These are phyloP conservation scores for Daedalea quercina DNA, from an alignment of 768 basidiomycete genomes.

Conservation along the genomic window DNA sequence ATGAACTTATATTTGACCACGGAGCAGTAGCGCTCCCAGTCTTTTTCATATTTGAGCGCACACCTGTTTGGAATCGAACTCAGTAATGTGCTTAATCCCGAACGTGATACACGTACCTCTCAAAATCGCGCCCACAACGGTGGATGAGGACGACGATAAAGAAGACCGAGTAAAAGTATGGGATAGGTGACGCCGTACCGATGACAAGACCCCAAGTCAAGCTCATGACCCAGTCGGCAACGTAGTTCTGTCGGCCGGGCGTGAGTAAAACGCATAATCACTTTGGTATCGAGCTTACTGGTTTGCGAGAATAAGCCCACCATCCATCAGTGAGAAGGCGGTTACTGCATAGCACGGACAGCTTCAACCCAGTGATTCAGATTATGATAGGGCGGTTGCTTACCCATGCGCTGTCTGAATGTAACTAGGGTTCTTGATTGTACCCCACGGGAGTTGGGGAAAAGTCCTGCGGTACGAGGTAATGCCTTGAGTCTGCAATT, in stretches of 20 bases:
- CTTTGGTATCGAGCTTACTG: conserved; percentile 42
- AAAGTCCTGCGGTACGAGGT: conserved; percentile 83
- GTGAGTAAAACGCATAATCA: not conserved
- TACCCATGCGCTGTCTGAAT: conserved; percentile 94
- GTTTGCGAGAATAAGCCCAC: conserved; percentile 94
- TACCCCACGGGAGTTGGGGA: conserved; percentile 85
- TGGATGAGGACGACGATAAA: conserved; percentile 92
- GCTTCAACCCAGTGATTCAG: conserved; percentile 2
- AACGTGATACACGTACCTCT: conserved; percentile 44
- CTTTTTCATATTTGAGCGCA: conserved; percentile 86
- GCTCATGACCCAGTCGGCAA: conserved; percentile 86
- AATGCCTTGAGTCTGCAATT: conserved; percentile 93
- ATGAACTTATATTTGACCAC: conserved; percentile 91
- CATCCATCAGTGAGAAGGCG: conserved; percentile 88
- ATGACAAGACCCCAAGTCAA: conserved; percentile 80
- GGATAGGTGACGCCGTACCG: conserved; percentile 73
- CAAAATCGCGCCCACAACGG: conserved; percentile 90
- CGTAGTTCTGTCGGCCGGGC: conserved; percentile 66
- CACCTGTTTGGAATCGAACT: conserved; percentile 41
- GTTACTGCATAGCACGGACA: conserved; percentile 47
- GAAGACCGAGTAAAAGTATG: conserved; percentile 96
- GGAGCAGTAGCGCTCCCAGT: conserved; percentile 87
- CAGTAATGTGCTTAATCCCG: not conserved
- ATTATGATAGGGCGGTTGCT: conserved; percentile 7
- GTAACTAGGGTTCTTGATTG: conserved; percentile 79